These are phyloP conservation scores for Fusarium beomiforme DNA, from an alignment of 2,329 filamentous ascomycete genomes.

Conservation along the genomic window DNA sequence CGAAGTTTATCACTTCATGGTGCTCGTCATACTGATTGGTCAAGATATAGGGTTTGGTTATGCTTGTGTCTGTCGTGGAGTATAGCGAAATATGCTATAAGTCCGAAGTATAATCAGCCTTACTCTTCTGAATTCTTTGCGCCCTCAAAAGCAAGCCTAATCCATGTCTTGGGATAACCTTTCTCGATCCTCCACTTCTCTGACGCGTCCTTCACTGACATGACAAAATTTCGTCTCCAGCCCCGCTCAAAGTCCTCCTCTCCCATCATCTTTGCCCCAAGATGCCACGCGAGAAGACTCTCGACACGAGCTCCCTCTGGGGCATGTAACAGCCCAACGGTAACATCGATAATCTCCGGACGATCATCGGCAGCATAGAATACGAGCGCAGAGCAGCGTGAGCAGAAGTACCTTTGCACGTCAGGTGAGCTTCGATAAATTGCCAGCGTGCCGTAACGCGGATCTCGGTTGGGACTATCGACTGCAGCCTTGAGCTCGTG, in stretches of 20 bases:
- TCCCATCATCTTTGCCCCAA: conserved; percentile 41
- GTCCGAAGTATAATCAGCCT: no score
- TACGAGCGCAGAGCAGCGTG: conserved; percentile 56
- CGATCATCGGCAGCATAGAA: conserved; percentile 56
- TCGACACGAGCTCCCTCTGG: conserved; percentile 59
- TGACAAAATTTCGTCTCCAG: conserved; percentile 29
- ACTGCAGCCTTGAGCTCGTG: conserved; percentile 49
- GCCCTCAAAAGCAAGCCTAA: background rate
- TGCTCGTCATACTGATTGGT: no score
- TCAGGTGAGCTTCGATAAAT: conserved; percentile 56
- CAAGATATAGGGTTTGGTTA: no score
- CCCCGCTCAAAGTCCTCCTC: conserved; percentile 15
- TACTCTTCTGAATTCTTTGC: background rate
- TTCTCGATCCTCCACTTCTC: conserved; percentile 36
- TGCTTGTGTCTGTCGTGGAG: no score
- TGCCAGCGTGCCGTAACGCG: conserved; percentile 54
- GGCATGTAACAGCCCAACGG: conserved; percentile 56
- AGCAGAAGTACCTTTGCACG: conserved; percentile 61
- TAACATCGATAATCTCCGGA: conserved; percentile 54
- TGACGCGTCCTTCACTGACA: conserved; percentile 17
- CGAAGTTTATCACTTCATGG: no score
- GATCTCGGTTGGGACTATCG: conserved; percentile 42
- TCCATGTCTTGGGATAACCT: conserved; percentile 22
- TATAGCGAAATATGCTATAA: no score
- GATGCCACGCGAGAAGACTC: conserved; percentile 53